Evolutionary conservation across 192 early-diverging fungal genomes (phyloP), one percentile per base, ranked within the genome.

Genomic region (Thoreauomyces humboldtii): DNA sequence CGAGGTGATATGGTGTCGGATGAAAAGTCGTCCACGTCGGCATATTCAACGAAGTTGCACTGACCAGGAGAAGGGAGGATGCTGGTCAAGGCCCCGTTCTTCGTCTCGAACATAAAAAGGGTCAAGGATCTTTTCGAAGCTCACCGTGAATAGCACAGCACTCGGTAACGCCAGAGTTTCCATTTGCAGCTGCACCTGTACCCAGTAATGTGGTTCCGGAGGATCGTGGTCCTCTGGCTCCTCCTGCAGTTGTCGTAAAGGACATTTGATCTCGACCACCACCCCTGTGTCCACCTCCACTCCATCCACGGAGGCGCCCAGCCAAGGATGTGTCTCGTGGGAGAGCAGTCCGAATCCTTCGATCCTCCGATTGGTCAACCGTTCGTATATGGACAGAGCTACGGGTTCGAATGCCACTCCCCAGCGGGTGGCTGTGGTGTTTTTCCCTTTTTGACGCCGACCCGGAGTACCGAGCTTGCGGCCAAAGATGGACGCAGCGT

Each of bases 101-200:
- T n/a, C n/a, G n/a, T n/a, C n/a, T n/a, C n/a, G n/a, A n/a, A n/a
- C n/a, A n/a, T n/a, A n/a, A n/a, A n/a, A n/a, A n/a, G n/a, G n/a
- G n/a, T n/a, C n/a, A n/a, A n/a, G n/a, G n/a, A n/a, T n/a, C n/a
- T n/a, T n/a, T n/a, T n/a, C 59, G 7, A 1, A 4, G 25, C 61
- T 14, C 28, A 63, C 61, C 41, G 61, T 63, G 24, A 34, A 46
- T 25, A 63, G 17, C 17, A 14, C 4, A 4, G 47, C 61, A 4
- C 31, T 29, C 31, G 61, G 45, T 22, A 63, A 46, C n/a, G 21
- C 48, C 33, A 63, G 35, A 11, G 38, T 36, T 25, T 48, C 61
- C 47, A 63, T 15, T 35, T 63, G 61, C n/a, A 63, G 33, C 44
- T 63, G 61, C 47, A 63, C 61, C 32, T 63, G 61, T 19, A 63